These are phyloP conservation scores for Debaryomyces subglobosus DNA, from an alignment of 1,139 yeast genomes.

Conservation along the genomic window DNA sequence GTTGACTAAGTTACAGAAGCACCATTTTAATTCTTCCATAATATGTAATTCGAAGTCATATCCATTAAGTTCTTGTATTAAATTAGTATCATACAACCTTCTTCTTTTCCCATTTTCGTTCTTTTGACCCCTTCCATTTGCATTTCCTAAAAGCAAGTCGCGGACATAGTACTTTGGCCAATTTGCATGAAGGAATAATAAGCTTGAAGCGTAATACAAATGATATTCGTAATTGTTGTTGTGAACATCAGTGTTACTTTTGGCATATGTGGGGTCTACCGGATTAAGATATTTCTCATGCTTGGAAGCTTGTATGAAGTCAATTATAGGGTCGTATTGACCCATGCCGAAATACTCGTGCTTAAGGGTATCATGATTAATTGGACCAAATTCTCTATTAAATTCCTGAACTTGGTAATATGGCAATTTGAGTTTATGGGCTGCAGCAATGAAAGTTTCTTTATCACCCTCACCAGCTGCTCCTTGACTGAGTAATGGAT, in stretches of 20 bases:
- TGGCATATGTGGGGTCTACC: constrained; percentile 25
- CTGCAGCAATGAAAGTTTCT: constrained; percentile 65
- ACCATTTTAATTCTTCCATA: constrained; percentile 29
- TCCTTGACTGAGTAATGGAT: constrained; percentile 56
- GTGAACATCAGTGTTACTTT: constrained; percentile 21
- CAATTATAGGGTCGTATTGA: constrained; percentile 42
- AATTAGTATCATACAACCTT: constrained; percentile 31
- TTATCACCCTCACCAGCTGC: constrained; percentile 68
- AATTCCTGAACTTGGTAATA: constrained; percentile 57
- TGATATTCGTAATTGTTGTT: constrained; percentile 34
- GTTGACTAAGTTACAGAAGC: constrained; percentile 29
- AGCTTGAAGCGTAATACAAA: constrained; percentile 29
- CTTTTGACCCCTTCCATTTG: constrained; percentile 33
- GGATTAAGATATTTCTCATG: constrained; percentile 19
- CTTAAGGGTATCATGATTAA: constrained; percentile 20
- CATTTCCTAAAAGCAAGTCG: constrained; percentile 29
- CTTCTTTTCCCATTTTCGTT: constrained; percentile 23
- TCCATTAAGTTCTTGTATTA: constrained; percentile 30
- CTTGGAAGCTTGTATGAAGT: constrained; percentile 27
- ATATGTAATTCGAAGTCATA: constrained; percentile 34
- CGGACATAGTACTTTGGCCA: constrained; percentile 38
- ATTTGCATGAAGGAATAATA: constrained; percentile 42
- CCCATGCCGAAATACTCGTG: constrained; percentile 42
- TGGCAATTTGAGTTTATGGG: constrained; percentile 51
- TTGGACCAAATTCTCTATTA: constrained; percentile 40